Percentiles rank a stretch among this genome's conserved stretches.
Conservation (phyloP, 805 yeast genomes). For the Starmerella bombicola region DNA sequence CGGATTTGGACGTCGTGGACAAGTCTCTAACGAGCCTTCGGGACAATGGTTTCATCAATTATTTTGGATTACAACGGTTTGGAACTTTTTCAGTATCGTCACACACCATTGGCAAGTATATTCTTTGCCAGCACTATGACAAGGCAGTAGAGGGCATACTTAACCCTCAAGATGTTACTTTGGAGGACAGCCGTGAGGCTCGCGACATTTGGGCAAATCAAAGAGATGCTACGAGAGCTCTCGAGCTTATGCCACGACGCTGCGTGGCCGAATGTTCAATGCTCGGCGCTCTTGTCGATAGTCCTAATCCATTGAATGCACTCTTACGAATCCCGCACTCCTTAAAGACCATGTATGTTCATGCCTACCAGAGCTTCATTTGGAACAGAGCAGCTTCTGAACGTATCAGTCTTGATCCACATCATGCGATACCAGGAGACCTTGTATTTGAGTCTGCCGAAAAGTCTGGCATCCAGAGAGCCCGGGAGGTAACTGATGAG, state of each 20-base stretch:
- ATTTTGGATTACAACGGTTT: conserved; percentile 96
- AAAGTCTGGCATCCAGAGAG: conserved; percentile 46
- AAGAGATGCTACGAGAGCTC: conserved; percentile 49
- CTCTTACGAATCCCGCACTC: conserved; percentile 85
- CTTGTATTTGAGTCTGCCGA: conserved; percentile 23
- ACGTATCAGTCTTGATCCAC: conserved; percentile 49
- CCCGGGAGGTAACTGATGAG: conserved; percentile 59
- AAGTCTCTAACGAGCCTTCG: conserved; percentile 42
- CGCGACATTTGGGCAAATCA: conserved; percentile 72
- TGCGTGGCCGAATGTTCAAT: conserved; percentile 77
- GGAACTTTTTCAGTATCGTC: conserved; percentile 93
- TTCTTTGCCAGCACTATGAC: conserved; percentile 65
- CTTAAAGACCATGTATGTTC: conserved; percentile 87
- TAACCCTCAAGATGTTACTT: conserved; percentile 71
- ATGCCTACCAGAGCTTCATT: conserved; percentile 90
- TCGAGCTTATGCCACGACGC: conserved; percentile 70
- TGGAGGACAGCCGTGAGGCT: conserved; percentile 73
- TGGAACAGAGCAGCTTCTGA: conserved; percentile 84
- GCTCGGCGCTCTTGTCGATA: conserved; percentile 45
- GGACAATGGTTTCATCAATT: conserved; percentile 73
- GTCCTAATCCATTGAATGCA: conserved; percentile 53
- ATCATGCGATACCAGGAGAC: conserved; percentile 17
- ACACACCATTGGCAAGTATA: conserved; percentile 64
- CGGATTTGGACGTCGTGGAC: conserved; percentile 32
- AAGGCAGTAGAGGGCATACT: conserved; percentile 66